Evolutionary conservation across 768 basidiomycete genomes (phyloP).

Genomic region (Mycena venus): DNA sequence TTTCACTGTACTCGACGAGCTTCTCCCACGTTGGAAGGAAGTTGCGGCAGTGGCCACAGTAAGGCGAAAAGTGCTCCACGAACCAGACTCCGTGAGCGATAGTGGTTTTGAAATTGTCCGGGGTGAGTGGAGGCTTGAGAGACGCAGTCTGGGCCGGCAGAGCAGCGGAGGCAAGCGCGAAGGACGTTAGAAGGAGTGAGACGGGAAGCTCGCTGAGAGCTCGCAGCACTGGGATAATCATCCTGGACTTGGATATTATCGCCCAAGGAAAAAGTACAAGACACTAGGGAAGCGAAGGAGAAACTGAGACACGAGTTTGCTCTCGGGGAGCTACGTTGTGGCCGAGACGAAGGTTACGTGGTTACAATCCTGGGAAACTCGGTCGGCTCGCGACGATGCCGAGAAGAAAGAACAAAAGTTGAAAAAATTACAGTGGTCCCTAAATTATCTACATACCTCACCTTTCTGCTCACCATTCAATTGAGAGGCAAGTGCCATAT

Average conservation of each 20-base stretch:
- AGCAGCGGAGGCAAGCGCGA: slow-evolving; percentile 32
- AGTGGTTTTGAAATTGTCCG: slow-evolving; percentile 69
- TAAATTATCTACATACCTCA: too few species aligned
- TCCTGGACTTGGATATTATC: neutral
- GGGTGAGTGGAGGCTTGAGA: slow-evolving; percentile 56
- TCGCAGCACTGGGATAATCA: slow-evolving; percentile 5
- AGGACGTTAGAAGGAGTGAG: slow-evolving; percentile 29
- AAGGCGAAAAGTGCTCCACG: slow-evolving; percentile 90
- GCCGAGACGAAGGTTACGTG: too few species aligned
- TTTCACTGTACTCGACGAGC: slow-evolving; percentile 67
- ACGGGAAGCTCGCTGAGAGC: slow-evolving; percentile 33
- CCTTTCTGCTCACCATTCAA: too few species aligned
- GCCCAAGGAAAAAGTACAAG: too few species aligned
- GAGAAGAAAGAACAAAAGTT: too few species aligned
- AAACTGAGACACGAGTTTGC: too few species aligned
- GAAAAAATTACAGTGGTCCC: too few species aligned
- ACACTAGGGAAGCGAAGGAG: too few species aligned
- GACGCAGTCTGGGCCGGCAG: slow-evolving; percentile 33
- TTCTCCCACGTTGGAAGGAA: slow-evolving; percentile 90
- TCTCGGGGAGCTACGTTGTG: too few species aligned
- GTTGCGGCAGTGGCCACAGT: slow-evolving; percentile 81
- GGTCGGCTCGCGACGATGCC: too few species aligned
- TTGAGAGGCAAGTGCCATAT: too few species aligned
- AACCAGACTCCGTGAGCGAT: slow-evolving; percentile 79
- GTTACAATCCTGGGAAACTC: too few species aligned